Conservation (phyloP, 2,329 filamentous ascomycete species). For the Arthrocladium fulminans region DNA sequence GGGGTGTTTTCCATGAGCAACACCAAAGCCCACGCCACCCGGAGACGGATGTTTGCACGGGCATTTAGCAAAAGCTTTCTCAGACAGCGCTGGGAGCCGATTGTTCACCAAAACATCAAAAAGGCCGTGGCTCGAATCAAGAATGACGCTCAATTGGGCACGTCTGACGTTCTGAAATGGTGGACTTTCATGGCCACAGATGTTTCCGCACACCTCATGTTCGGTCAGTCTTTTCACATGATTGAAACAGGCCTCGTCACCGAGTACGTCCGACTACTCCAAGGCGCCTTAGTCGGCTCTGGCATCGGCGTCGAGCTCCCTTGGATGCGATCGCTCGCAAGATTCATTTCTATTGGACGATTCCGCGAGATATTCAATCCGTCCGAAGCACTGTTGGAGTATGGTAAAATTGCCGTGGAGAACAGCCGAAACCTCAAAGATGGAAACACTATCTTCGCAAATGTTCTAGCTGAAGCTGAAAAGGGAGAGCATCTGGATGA, state of each 20-base stretch:
- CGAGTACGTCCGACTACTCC: not conserved
- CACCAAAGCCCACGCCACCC: constrained; percentile 31
- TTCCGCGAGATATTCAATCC: not conserved
- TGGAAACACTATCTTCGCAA: constrained; percentile 1
- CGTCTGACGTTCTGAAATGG: constrained; percentile 45
- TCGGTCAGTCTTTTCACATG: constrained; percentile 28
- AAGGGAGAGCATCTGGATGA: constrained; percentile 22
- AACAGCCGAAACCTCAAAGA: not conserved
- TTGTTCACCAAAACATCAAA: not conserved
- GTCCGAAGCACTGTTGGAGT: not conserved
- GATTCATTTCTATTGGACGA: not conserved
- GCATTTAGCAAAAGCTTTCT: constrained; percentile 21
- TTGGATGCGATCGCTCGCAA: not conserved
- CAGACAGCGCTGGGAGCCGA: not conserved
- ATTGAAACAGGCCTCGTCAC: constrained; percentile 1
- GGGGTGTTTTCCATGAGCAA: constrained; percentile 37
- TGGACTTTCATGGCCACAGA: constrained; percentile 47
- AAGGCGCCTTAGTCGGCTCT: not conserved
- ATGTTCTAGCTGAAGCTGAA: constrained; percentile 13
- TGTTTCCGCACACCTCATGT: constrained; percentile 45
- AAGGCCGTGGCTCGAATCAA: constrained; percentile 6
- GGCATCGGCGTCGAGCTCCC: constrained; percentile 2
- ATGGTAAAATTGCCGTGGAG: not conserved
- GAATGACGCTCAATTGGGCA: not conserved
- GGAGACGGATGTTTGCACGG: constrained; percentile 36